Conservation (phyloP, 2,329 filamentous ascomycete genomes). For the Pseudogymnoascus sp. region DNA sequence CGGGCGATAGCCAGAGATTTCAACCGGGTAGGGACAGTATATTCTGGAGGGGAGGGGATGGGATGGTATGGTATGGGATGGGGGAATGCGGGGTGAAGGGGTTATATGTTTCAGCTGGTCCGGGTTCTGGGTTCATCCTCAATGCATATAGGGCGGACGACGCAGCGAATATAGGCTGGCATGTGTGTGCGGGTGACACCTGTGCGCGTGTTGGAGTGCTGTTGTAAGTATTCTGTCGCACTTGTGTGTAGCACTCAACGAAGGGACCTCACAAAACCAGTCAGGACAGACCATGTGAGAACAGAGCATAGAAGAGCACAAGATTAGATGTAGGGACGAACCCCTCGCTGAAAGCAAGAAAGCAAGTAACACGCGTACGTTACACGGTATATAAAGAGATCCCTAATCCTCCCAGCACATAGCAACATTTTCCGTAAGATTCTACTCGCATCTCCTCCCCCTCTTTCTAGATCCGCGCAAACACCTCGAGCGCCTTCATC, state of each 20-base stretch:
- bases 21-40: background rate
- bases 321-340: background rate
- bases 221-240: background rate
- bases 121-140: background rate
- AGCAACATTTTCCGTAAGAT: background rate
- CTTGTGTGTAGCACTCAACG: background rate
- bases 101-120: background rate
- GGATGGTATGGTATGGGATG: background rate
- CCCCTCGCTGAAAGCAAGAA: background rate
- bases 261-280: background rate
- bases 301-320: background rate
- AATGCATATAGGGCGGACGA: background rate
- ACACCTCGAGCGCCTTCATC: background rate
- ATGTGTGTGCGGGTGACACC: background rate
- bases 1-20: background rate
- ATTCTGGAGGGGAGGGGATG: background rate
- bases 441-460: background rate
- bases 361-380: background rate
- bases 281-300: background rate
- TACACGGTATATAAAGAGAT: background rate
- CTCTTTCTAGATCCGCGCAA: background rate
- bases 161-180: background rate
- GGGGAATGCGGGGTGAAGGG: background rate
- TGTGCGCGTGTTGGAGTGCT: background rate
- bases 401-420: background rate